Evolutionary conservation across 306 rosid species (phyloP).

Genomic region (Calophaca sinica): DNA sequence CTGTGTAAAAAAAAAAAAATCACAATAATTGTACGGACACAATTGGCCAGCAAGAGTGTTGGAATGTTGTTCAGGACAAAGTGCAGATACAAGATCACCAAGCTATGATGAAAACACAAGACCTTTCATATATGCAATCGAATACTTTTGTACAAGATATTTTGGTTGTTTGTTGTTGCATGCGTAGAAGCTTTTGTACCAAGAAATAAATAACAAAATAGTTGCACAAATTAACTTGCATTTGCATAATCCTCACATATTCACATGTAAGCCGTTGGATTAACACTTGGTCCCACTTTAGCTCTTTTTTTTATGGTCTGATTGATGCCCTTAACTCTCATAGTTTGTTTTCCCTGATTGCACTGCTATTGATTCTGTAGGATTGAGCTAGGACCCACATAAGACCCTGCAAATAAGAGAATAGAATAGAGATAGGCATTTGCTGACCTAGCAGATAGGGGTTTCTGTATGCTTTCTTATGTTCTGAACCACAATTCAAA

Average conservation of each 20-base stretch:
- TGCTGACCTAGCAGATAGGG: slow-evolving; percentile 35
- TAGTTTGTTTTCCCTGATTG: slow-evolving; percentile 40
- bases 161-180: slow-evolving; percentile 47
- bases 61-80: slow-evolving; percentile 71
- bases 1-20: slow-evolving; percentile 41
- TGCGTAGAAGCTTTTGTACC: slow-evolving; percentile 57
- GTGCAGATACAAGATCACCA: slow-evolving; percentile 53
- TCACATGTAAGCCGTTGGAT: slow-evolving; percentile 28
- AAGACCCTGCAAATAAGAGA: slow-evolving; percentile 48
- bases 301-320: slow-evolving; percentile 11
- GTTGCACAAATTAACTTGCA: slow-evolving; percentile 9
- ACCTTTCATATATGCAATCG: slow-evolving; percentile 43
- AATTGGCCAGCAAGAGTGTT: slow-evolving; percentile 57
- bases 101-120: slow-evolving; percentile 45
- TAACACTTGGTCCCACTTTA: slow-evolving; percentile 21
- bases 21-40: slow-evolving; percentile 61
- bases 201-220: not conserved
- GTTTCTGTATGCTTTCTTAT: slow-evolving; percentile 28
- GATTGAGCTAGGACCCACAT: slow-evolving; percentile 57
- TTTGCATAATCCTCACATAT: not conserved
- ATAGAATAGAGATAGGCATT: slow-evolving; percentile 45
- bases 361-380: slow-evolving; percentile 47
- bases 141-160: slow-evolving; percentile 42
- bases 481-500: slow-evolving; percentile 44
- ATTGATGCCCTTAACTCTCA: slow-evolving; percentile 23